These are phyloP conservation scores for Remersonia thermophila DNA, from an alignment of 2,329 filamentous ascomycete genomes.

Conservation along the genomic window DNA sequence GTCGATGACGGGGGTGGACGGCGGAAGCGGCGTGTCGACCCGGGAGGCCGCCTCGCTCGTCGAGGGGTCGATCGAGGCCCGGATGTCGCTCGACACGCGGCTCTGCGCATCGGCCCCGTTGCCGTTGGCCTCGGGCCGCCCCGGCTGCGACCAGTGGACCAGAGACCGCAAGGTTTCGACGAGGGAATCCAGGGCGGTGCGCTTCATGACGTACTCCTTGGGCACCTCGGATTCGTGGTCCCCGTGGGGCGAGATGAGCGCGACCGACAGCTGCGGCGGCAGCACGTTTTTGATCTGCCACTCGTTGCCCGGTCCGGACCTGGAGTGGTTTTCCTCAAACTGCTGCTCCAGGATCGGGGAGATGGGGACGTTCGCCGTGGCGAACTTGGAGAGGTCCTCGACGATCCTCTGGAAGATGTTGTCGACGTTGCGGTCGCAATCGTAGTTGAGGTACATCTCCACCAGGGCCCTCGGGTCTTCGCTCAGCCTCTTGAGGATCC, in stretches of 20 bases:
- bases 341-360: constrained; percentile 69
- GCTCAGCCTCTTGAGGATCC: constrained; percentile 70
- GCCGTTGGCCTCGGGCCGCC: constrained; percentile 48
- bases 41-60: constrained; percentile 48
- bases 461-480: constrained; percentile 80
- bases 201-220: constrained; percentile 82
- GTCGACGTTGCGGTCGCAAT: constrained; percentile 88
- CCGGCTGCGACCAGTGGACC: constrained; percentile 72
- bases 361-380: constrained; percentile 64
- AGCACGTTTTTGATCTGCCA: constrained; percentile 82
- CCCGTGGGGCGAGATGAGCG: constrained; percentile 51
- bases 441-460: constrained; percentile 95
- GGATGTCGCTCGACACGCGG: constrained; percentile 40
- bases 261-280: constrained; percentile 73
- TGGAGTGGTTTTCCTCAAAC: constrained; percentile 68
- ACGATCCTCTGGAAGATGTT: constrained; percentile 96
- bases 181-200: constrained; percentile 74
- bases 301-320: constrained; percentile 49
- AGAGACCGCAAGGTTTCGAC: constrained; percentile 82
- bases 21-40: constrained; percentile 44
- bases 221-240: constrained; percentile 62
- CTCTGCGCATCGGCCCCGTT: constrained; percentile 37
- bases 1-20: constrained; percentile 59
- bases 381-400: constrained; percentile 82
- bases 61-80: constrained; percentile 68